phyloP scores from a whole-genome alignment of 2,329 filamentous ascomycete species.

The Epichloe scottii region DNA sequence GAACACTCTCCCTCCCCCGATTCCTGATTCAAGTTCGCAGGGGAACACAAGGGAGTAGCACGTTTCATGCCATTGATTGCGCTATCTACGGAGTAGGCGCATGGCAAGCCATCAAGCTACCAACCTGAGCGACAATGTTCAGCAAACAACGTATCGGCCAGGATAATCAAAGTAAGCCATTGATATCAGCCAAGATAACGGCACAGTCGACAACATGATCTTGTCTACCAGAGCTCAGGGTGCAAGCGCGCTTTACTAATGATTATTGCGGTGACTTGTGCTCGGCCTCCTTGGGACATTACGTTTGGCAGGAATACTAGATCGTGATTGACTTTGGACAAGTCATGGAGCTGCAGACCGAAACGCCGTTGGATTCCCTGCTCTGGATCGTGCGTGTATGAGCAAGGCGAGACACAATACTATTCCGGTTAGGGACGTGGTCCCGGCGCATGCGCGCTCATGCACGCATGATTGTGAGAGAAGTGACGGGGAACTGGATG shows the following conservation, averaged over 20 bases:
- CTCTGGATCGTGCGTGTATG: neutral
- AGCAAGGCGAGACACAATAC: neutral
- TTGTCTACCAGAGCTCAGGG: too few species aligned
- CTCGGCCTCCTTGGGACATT: too few species aligned
- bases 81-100: neutral
- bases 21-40: neutral
- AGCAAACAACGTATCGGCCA: neutral
- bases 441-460: too few species aligned
- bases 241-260: too few species aligned
- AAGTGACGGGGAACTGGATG: too few species aligned
- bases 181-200: too few species aligned
- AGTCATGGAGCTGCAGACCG: neutral
- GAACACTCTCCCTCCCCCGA: neutral
- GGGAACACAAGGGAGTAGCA: neutral
- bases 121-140: neutral
- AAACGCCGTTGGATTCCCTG: neutral
- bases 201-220: too few species aligned
- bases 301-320: too few species aligned
- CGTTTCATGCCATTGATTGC: neutral
- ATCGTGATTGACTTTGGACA: neutral
- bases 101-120: neutral
- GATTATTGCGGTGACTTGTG: too few species aligned
- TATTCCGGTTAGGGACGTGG: neutral
- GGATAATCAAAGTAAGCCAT: too few species aligned
- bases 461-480: too few species aligned